Evolutionary conservation across 179 eudicot species (phyloP).

Genomic region (Amaranthus tricolor): DNA sequence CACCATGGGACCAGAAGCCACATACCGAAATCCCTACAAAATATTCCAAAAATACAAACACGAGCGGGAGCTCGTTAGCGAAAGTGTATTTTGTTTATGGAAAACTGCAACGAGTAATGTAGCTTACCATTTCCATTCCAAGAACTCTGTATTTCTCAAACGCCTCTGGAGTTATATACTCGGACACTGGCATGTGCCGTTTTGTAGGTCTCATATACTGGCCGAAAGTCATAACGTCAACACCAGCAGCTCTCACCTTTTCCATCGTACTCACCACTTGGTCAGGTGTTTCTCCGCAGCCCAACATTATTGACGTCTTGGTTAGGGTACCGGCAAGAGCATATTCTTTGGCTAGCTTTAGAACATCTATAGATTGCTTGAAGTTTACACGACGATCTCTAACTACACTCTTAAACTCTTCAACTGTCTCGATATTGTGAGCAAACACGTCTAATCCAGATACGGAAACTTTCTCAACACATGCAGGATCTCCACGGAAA

Average conservation of each 20-base stretch:
- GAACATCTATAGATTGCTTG: slow-evolving; percentile 83
- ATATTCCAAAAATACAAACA: slow-evolving; percentile 9
- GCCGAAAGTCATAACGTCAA: slow-evolving; percentile 97
- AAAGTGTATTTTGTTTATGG: no score
- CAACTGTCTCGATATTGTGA: slow-evolving; percentile 95
- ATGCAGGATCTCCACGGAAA: slow-evolving; percentile 75
- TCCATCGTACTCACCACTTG: slow-evolving; percentile 94
- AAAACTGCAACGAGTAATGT: not conserved
- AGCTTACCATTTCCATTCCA: slow-evolving; percentile 85
- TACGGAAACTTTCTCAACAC: slow-evolving; percentile 86
- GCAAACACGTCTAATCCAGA: slow-evolving; percentile 93
- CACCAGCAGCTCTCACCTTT: slow-evolving; percentile 97
- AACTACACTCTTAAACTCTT: slow-evolving; percentile 85
- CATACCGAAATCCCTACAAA: slow-evolving; percentile 87
- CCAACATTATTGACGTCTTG: slow-evolving; percentile 94
- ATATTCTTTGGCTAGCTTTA: slow-evolving; percentile 72
- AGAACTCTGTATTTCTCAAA: slow-evolving; percentile 73
- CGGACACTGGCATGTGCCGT: slow-evolving; percentile 94
- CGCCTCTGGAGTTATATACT: slow-evolving; percentile 88
- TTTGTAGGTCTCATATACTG: slow-evolving; percentile 96
- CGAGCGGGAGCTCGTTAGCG: not conserved
- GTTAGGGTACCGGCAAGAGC: slow-evolving; percentile 93
- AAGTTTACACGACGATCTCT: slow-evolving; percentile 95
- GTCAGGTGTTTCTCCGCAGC: slow-evolving; percentile 96
- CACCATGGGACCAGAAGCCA: slow-evolving; percentile 98